These are phyloP conservation scores for Coriolopsis trogii DNA, from an alignment of 1,284 basidiomycete genomes.

Conservation along the genomic window DNA sequence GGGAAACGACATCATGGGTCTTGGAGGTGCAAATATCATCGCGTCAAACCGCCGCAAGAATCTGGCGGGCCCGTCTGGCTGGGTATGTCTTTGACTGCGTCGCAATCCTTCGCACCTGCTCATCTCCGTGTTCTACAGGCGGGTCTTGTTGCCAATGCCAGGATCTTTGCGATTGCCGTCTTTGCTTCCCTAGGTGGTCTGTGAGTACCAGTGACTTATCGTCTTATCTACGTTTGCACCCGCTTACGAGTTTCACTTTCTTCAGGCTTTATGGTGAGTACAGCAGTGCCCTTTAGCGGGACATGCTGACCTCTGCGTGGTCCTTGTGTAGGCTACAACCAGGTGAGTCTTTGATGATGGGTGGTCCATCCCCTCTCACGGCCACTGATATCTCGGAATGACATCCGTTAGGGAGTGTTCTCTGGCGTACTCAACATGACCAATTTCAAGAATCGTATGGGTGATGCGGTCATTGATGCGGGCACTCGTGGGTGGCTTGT, in stretches of 20 bases:
- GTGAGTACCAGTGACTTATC: conserved; percentile 42
- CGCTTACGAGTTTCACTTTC: neutral
- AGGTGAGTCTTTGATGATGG: conserved; percentile 40
- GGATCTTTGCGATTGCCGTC: conserved; percentile 65
- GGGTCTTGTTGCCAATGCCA: conserved; percentile 62
- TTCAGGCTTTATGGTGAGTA: conserved; percentile 26
- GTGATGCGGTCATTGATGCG: conserved; percentile 49
- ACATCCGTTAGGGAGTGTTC: conserved; percentile 73
- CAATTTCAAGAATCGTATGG: conserved; percentile 59
- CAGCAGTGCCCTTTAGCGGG: neutral
- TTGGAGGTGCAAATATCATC: conserved; percentile 38
- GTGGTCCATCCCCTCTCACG: neutral
- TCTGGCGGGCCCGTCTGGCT: conserved; percentile 66
- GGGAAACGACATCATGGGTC: conserved; percentile 43
- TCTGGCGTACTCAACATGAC: conserved; percentile 68
- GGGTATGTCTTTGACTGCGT: conserved; percentile 46
- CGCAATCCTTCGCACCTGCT: neutral
- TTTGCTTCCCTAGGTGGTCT: conserved; percentile 74
- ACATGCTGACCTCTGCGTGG: neutral
- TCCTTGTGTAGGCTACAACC: conserved; percentile 57
- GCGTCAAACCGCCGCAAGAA: conserved; percentile 52
- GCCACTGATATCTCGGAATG: conserved; percentile 11
- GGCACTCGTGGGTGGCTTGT: conserved; percentile 70
- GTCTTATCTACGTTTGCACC: neutral
- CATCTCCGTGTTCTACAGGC: conserved; percentile 39